phyloP scores from a whole-genome alignment of 108 stramenopile species.

The Cyclotella atomus region DNA sequence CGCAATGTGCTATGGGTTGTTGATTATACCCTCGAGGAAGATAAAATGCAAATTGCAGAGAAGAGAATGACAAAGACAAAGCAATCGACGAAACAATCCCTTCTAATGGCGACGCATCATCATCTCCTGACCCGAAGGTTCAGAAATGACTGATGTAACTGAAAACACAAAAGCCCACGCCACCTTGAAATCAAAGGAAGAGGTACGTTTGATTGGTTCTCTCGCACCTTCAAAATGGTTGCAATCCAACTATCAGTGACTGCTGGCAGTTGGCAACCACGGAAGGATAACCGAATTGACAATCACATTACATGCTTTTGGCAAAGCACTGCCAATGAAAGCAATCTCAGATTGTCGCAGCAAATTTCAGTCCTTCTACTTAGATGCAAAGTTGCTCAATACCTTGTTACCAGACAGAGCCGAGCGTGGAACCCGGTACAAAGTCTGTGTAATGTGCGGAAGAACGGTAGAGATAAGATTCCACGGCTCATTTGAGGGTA shows the following conservation, averaged over 20 bases:
- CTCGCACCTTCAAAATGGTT: slow-evolving; percentile 4
- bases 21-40: background rate
- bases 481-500: background rate
- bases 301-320: background rate
- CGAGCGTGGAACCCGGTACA: background rate
- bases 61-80: background rate
- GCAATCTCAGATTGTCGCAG: slow-evolving; percentile 1
- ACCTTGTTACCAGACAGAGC: background rate
- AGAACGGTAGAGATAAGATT: slow-evolving; percentile 5
- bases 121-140: background rate
- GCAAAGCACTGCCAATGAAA: background rate
- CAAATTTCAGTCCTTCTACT: slow-evolving; percentile 1
- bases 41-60: background rate
- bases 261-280: slow-evolving; percentile 8
- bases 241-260: background rate
- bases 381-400: background rate
- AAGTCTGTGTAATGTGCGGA: slow-evolving; percentile 15
- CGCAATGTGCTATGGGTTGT: background rate
- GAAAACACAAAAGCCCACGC: background rate
- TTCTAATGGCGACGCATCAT: background rate
- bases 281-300: background rate
- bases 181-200: background rate
- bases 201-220: background rate
- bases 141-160: background rate
- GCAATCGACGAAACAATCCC: background rate